Evolutionary conservation across 306 rosid species (phyloP), one percentile per base, ranked within the genome.

Genomic region (Parietaria judaica): DNA sequence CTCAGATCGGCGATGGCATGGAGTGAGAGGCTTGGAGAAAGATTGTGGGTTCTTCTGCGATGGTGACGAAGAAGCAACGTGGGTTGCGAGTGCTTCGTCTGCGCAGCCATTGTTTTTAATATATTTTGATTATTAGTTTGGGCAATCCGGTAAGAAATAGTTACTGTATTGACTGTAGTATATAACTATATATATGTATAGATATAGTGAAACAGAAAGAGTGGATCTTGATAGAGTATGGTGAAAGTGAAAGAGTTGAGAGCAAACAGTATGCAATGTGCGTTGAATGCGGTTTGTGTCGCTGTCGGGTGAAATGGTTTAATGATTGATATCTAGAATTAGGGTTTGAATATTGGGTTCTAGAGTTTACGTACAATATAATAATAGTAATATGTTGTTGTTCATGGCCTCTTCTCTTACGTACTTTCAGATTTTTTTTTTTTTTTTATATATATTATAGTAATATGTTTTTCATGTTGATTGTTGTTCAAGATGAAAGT

Each of bases 31-130:
- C 68, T 76, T 59, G 58, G 68, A 63, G 60, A 65, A 76, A 72
- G 68, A n/a, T 23, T 2, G 31, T 23, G 31, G 31, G 7, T 3
- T n/a, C 23, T 15, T 52, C 16, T 52, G 15, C 53, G 76, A 58
- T 56, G 85, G 68, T 81, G 87, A 90, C 71, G 74, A 77, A 47
- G 84, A 67, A 65, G 70, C 64, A 79, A 80, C 90, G 85, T 83
- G 96, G 83, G 6, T 49, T 49, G 14, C 45, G 45, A 41, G 45
- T 49, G 53, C 15, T 67, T 44, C 70, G 67, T 44, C 70, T 71
- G 66, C 70, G 78, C 78, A 51, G 78, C 86, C 83, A 71, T 79
- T 56, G 35, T 14, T 56, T 36, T 56, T 34, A 10, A 3, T 11
- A 34, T 56, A 34, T 35, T 11, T 5, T 11, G 72, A 55, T 61